phyloP scores from a whole-genome alignment of 2,329 filamentous ascomycete genomes.

The Metarhizium album region DNA sequence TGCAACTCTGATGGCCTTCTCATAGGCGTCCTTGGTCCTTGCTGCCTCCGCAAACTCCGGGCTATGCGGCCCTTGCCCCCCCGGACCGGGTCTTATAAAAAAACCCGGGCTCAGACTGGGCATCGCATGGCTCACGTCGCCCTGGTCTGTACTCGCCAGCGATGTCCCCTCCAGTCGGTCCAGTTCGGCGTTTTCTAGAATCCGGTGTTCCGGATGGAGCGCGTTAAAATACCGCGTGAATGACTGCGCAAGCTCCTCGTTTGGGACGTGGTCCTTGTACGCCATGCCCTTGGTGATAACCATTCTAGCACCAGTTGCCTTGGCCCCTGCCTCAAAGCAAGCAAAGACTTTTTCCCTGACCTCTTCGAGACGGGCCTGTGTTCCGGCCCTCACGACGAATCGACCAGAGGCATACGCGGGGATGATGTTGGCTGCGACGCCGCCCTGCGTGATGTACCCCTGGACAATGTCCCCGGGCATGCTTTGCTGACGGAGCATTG shows the following conservation, averaged over 20 bases:
- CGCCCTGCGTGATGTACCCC: conserved; percentile 39
- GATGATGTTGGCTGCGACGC: conserved; percentile 42
- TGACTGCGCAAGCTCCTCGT: conserved; percentile 33
- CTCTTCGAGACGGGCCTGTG: conserved; percentile 27
- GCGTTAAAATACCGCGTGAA: conserved; percentile 35
- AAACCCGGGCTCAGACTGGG: conserved; percentile 43
- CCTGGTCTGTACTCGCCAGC: conserved; percentile 47
- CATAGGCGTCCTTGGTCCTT: conserved; percentile 33
- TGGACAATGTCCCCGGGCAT: conserved; percentile 37
- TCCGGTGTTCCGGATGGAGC: conserved; percentile 21
- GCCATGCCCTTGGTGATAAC: conserved; percentile 26
- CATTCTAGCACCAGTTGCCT: conserved; percentile 33
- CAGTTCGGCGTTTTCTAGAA: conserved; percentile 25
- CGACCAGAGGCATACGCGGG: conserved; percentile 34
- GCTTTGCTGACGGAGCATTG: conserved; percentile 43
- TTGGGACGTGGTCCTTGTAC: conserved; percentile 46
- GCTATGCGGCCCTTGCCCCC: conserved; percentile 35
- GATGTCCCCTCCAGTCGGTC: conserved; percentile 31
- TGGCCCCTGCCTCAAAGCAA: conserved; percentile 26
- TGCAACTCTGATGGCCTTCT: conserved; percentile 30
- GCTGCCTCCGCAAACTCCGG: conserved; percentile 39
- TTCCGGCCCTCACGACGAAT: conserved; percentile 34
- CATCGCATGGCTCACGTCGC: conserved; percentile 46
- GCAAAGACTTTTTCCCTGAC: conserved; percentile 29
- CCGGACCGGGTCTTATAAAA: conserved; percentile 30